phyloP scores from a whole-genome alignment of 495 filamentous ascomycete species.

The Tuber calosporum region DNA sequence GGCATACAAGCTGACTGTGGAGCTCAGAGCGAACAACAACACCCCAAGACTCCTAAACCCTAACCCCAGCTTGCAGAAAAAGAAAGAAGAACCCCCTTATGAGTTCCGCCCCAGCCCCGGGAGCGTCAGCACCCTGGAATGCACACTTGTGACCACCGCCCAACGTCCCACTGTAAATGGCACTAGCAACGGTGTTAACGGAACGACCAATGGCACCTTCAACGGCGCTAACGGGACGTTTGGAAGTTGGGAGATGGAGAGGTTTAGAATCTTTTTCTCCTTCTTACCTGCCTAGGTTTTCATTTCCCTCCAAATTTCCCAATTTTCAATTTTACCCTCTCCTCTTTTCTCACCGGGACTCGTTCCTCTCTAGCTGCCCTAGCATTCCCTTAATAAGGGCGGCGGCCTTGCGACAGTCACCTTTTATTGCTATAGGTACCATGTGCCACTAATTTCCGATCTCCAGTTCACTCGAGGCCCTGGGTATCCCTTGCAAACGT shows the following conservation, averaged over 20 bases:
- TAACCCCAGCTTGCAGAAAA: constrained; percentile 22
- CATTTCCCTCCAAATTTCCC: not conserved
- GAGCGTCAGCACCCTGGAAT: constrained; percentile 55
- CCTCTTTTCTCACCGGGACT: not conserved
- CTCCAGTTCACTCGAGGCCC: not conserved
- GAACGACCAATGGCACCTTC: not conserved
- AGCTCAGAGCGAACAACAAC: constrained; percentile 28
- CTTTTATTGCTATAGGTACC: not conserved
- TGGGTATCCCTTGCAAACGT: not conserved
- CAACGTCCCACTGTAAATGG: constrained; percentile 5
- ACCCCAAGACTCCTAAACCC: constrained; percentile 8
- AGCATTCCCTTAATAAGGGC: not conserved
- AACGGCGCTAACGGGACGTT: not conserved
- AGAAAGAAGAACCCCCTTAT: constrained; percentile 48
- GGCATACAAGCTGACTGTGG: constrained; percentile 26
- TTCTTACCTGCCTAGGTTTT: constrained; percentile 37
- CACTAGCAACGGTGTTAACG: constrained; percentile 9
- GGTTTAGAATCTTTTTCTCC: constrained; percentile 56
- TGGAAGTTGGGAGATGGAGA: constrained; percentile 60
- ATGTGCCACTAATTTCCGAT: constrained; percentile 2
- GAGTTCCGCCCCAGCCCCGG: constrained; percentile 57
- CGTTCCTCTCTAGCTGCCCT: not conserved
- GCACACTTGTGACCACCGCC: constrained; percentile 51
- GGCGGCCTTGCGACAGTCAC: not conserved
- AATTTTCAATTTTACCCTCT: not conserved